Conservation (phyloP, 257 asterid genomes). For the Scutellaria barbata region DNA sequence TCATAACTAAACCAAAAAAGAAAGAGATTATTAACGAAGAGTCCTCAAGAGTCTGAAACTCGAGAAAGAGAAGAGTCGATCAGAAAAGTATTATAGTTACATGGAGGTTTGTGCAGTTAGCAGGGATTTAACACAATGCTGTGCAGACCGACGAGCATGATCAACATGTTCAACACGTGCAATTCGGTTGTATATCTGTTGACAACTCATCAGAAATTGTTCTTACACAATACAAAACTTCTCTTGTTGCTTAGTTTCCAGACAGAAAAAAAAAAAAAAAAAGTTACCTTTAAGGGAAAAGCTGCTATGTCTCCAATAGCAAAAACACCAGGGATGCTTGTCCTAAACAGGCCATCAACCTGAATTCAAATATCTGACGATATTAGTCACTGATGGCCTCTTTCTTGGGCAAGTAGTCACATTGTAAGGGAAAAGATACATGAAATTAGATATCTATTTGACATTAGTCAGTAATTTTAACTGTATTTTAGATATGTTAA, state of each 20-base stretch:
- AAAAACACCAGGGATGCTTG: constrained; percentile 82
- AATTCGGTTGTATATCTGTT: constrained; percentile 80
- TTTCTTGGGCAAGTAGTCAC: not conserved
- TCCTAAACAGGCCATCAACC: constrained; percentile 94
- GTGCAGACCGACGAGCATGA: constrained; percentile 96
- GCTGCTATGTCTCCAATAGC: constrained; percentile 98
- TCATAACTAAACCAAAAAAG: constrained; percentile 66
- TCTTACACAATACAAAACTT: not conserved
- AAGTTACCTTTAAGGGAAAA: constrained; percentile 83
- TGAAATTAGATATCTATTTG: not conserved
- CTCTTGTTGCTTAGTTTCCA: constrained; percentile 20
- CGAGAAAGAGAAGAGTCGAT: constrained; percentile 11
- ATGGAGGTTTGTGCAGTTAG: constrained; percentile 76
- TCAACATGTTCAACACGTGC: constrained; percentile 97
- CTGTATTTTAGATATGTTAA: not conserved
- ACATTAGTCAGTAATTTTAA: not conserved
- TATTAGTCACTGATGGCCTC: not conserved
- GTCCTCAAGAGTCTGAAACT: constrained; percentile 26
- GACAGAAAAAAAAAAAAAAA: constrained; percentile 21
- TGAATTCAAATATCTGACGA: constrained; percentile 41
- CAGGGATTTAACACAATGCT: constrained; percentile 79
- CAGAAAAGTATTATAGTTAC: constrained; percentile 48
- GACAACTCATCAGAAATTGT: constrained; percentile 32
- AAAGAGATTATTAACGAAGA: constrained; percentile 10
- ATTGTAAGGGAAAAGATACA: not conserved